Conservation (phyloP, 2,329 filamentous ascomycete species). For the Clonostachys rosea region DNA sequence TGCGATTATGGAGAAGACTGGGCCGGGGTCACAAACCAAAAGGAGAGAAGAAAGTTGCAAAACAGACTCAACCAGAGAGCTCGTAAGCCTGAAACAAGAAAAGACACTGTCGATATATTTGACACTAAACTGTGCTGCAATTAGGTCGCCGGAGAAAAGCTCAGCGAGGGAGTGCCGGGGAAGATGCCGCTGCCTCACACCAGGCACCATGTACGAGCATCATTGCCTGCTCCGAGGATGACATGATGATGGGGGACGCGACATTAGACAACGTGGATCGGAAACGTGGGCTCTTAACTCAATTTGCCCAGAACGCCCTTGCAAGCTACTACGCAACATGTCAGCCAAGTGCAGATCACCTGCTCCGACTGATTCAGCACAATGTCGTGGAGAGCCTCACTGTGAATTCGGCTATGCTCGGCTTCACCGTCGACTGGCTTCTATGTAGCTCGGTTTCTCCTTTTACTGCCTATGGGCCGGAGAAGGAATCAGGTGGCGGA, state of each 20-base stretch:
- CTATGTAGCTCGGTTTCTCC: constrained; percentile 4
- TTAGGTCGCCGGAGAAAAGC: too few species aligned
- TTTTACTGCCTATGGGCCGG: background rate
- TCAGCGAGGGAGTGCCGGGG: too few species aligned
- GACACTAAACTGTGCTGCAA: too few species aligned
- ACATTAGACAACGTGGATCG: background rate
- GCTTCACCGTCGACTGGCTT: constrained; percentile 5
- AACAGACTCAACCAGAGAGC: constrained; percentile 14
- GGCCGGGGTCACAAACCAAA: constrained; percentile 18
- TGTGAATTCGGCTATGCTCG: constrained; percentile 2
- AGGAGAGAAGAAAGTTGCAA: constrained; percentile 12
- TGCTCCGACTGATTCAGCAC: constrained; percentile 4
- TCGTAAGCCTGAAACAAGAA: background rate
- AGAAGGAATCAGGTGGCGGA: background rate
- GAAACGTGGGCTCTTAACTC: constrained; percentile 1
- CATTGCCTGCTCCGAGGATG: too few species aligned
- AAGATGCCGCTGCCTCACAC: too few species aligned
- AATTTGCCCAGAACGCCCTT: constrained; percentile 2
- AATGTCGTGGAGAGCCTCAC: constrained; percentile 5
- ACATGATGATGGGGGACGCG: background rate
- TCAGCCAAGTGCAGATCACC: constrained; percentile 5
- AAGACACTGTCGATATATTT: too few species aligned
- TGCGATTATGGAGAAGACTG: constrained; percentile 17
- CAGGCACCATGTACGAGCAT: too few species aligned
- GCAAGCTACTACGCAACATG: constrained; percentile 3